Evolutionary conservation across 1,139 yeast species (phyloP), one percentile per base, ranked within the genome.

Genomic region (Tardiomyces depauwii): DNA sequence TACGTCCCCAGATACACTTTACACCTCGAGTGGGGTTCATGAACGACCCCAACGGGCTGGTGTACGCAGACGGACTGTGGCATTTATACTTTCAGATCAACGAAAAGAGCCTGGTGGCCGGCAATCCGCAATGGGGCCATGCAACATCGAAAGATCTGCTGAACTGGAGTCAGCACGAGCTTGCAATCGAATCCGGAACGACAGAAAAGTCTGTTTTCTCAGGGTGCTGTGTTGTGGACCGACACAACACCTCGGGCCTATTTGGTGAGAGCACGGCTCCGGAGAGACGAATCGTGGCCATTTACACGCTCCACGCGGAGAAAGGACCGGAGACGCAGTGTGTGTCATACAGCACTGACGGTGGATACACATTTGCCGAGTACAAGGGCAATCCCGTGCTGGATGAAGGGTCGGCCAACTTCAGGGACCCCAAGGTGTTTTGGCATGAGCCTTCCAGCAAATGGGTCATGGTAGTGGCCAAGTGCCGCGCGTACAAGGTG

Each of bases 361-460:
- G 66, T n/a, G 72, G 72, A 2, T 55, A 55, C 46, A 55, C 63
- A 12, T 67, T 64, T 52, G 50, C 53, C 10, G 55, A 59, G 40
- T 65, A 62, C 49, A 52, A 53, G 5, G 46, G 51, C 9, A 66
- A 64, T 54, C 69, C 69, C 13, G 69, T 67, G 11, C 47, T 68
- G 12, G 60, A 62, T 41, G 48, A 60, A 39, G 56, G 59, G 47
- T 48, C 59, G 12, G 47, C 63, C 2, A 63, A 66, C 40, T 67
- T 66, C 52, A 60, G 72, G 44, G 72, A 68, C 49, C 72, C 72
- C 14, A 66, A 67, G 51, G 72, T 68, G 3, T 57, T 65, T 44
- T 67, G 70, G 70, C 64, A 64, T 44, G 61, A 53, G 14, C 58
- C 55, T 32, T 51, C 61, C 11, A 42, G 54, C 32, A 57, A 60